Percentiles rank a stretch among this genome's conserved stretches.
Conservation (phyloP, 2,329 filamentous ascomycete genomes). For the Fusarium sp. region DNA sequence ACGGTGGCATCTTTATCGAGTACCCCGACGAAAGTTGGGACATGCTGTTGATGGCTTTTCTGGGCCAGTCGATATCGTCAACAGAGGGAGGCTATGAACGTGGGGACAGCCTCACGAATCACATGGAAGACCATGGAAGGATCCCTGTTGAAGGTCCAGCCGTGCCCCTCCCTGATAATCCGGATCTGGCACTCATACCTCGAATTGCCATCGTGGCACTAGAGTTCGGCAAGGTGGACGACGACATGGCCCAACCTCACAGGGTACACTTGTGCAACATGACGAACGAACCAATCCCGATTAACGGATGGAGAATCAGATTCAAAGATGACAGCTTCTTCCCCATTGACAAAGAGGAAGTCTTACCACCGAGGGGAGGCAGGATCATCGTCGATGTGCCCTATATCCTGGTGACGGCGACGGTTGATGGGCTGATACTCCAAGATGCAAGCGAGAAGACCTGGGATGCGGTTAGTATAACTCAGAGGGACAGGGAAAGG, state of each 20-base stretch:
- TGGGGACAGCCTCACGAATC: background rate
- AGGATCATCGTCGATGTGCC: background rate
- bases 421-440: background rate
- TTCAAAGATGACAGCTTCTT: background rate
- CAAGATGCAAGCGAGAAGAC: background rate
- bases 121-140: background rate
- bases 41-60: conserved; percentile 23
- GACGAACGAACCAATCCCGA: background rate
- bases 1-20: conserved; percentile 22
- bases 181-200: background rate
- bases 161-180: background rate
- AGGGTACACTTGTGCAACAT: background rate
- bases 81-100: background rate
- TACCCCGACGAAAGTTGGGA: conserved; percentile 23
- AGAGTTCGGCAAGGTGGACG: background rate
- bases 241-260: background rate
- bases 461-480: background rate
- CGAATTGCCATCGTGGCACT: background rate
- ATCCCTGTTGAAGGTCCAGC: background rate
- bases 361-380: background rate
- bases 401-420: background rate
- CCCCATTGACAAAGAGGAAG: background rate
- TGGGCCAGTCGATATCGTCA: conserved; percentile 4
- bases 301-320: background rate
- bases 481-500: background rate